A percentile compares a stretch with the other conserved stretches of the same genome.
Evolutionary conservation across 148 eudicot genomes (phyloP).

Genomic region (Silene latifolia): DNA sequence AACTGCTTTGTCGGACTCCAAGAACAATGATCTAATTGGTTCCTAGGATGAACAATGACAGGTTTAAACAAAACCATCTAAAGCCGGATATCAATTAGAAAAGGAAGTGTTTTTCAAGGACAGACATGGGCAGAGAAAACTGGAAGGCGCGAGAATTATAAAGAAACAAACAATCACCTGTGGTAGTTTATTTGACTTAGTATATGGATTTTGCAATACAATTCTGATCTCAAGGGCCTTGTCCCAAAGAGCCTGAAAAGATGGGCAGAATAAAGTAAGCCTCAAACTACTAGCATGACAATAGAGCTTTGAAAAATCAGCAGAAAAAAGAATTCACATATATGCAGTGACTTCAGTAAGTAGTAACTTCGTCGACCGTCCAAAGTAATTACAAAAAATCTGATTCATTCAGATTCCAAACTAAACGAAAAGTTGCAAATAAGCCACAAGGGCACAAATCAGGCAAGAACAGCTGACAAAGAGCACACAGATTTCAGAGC

Average conservation of each 20-base stretch:
- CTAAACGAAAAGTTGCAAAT: background rate
- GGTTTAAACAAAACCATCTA: slow-evolving; percentile 7
- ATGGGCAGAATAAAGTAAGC: background rate
- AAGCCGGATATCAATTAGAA: background rate
- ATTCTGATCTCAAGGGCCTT: slow-evolving; percentile 84
- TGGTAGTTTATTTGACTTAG: slow-evolving; percentile 77
- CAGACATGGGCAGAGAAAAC: background rate
- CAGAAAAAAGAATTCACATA: background rate
- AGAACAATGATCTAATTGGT: slow-evolving; percentile 68
- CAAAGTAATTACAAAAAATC: background rate
- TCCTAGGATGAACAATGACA: slow-evolving; percentile 47
- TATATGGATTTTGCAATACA: slow-evolving; percentile 67
- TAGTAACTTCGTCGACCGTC: background rate
- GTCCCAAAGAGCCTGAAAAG: slow-evolving; percentile 80
- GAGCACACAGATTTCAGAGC: background rate
- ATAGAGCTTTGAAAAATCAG: slow-evolving; percentile 5
- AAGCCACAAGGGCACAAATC: background rate
- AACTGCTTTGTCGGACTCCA: slow-evolving; percentile 43
- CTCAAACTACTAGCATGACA: background rate
- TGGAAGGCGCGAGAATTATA: background rate
- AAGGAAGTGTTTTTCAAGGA: background rate
- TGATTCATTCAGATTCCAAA: background rate
- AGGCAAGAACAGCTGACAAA: background rate
- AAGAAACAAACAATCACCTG: slow-evolving; percentile 44
- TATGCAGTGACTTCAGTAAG: background rate